Evolutionary conservation across 2,329 filamentous ascomycete genomes (phyloP), one percentile per base, ranked within the genome.

Genomic region (Ophiostoma sp.): DNA sequence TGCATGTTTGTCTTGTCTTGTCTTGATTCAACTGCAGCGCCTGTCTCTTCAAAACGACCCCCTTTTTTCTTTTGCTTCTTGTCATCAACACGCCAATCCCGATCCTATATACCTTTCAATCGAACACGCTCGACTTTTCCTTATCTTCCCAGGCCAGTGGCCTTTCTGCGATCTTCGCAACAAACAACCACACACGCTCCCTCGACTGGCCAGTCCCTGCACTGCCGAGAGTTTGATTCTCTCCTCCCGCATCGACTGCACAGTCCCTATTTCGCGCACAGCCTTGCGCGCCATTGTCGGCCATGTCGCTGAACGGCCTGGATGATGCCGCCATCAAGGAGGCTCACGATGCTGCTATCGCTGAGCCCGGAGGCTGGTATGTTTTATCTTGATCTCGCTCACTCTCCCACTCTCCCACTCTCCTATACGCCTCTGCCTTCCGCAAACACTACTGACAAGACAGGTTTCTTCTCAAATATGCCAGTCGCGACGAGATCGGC

Each of bases 271-370:
- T 39, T 48, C 23, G 52, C 67, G 33, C 67, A 27, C 54, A 62
- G 33, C 65, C 65, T 67, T 67, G 65, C 65, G 65, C 39, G 65
- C 65, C n/a, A 27, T 67, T 13, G 65, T 35, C 65, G 23, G 65
- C 20, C 75, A 98, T 98, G 94, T 97, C 94, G 84, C 85, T 98
- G 81, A 97, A 97, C 88, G 95, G 95, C 74, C 85, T 98, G 81
- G 94, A 97, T 83, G 86, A 88, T 82, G 83, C 86, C 75, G 86
- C 88, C 78, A 86, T 99, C 81, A 87, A 89, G 81, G 92, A 96
- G 82, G 93, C 94, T 76, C 90, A 96, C 81, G 90, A 94, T 78
- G 83, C 87, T 76, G 91, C 92, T 70, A 83, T 89, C 76, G 86
- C 87, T 72, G 95, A 98, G 81, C 88, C 92, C 71, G 94, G 93